Percentiles rank a stretch among this genome's conserved stretches.
These are phyloP conservation scores for Chaetomiaceae sp. DNA, from an alignment of 2,329 filamentous ascomycete species.

Conservation along the genomic window DNA sequence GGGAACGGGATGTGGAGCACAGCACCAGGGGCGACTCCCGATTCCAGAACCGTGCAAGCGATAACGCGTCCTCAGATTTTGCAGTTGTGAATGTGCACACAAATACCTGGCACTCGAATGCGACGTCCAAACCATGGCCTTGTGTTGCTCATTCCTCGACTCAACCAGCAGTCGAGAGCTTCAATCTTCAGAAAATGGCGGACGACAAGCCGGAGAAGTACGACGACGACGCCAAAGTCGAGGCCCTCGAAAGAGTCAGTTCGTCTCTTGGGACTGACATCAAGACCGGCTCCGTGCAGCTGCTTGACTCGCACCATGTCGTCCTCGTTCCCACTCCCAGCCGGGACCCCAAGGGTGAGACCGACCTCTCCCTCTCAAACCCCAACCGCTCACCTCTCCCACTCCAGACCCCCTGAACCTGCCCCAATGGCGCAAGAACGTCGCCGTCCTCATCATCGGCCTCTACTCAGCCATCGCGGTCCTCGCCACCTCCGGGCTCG, in stretches of 20 bases:
- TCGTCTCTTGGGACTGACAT: not conserved
- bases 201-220: slow-evolving; percentile 1
- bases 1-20: too few relatives aligned
- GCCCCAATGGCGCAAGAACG: not conserved
- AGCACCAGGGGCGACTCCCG: too few relatives aligned
- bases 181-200: not conserved
- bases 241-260: not conserved
- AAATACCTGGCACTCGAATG: not conserved
- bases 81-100: too few relatives aligned
- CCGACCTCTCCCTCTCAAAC: not conserved
- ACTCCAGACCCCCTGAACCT: slow-evolving; percentile 1
- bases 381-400: not conserved
- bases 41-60: too few relatives aligned
- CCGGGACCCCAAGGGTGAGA: slow-evolving; percentile 1
- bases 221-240: not conserved
- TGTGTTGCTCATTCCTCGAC: too few relatives aligned
- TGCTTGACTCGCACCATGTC: not conserved
- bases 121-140: too few relatives aligned
- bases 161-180: too few relatives aligned
- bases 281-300: not conserved
- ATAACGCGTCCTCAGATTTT: too few relatives aligned
- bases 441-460: not conserved
- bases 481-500: slow-evolving; percentile 1
- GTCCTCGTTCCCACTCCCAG: slow-evolving; percentile 4
- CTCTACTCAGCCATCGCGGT: slow-evolving; percentile 1